These are phyloP conservation scores for Musa acuminata DNA, from an alignment of 176 grass and related monocot genomes.

Conservation along the genomic window DNA sequence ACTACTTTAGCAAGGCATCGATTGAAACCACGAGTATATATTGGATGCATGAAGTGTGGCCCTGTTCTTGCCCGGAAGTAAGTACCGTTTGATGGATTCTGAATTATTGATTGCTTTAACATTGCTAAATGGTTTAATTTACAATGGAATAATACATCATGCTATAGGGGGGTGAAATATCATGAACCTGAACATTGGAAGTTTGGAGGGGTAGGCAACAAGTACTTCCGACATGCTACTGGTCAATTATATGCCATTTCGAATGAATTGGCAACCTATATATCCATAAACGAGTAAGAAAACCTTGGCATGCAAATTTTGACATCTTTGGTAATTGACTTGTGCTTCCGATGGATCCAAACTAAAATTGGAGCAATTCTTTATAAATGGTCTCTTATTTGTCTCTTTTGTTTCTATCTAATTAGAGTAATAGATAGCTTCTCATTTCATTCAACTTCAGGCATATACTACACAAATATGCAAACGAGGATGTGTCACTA, in stretches of 20 bases:
- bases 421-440: not conserved
- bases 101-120: not conserved
- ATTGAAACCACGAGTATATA: not conserved
- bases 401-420: not conserved
- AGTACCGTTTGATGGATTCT: not conserved
- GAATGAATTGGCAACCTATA: not conserved
- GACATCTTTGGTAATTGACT: not conserved
- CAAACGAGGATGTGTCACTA: not conserved
- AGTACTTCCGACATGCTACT: slow-evolving; percentile 4
- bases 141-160: not conserved
- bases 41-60: slow-evolving; percentile 6
- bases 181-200: slow-evolving; percentile 7
- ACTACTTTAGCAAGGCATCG: not conserved
- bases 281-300: slow-evolving; percentile 7
- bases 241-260: slow-evolving; percentile 6
- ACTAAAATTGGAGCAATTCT: not conserved
- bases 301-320: not conserved
- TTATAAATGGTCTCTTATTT: not conserved
- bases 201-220: slow-evolving; percentile 3
- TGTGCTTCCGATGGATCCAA: not conserved
- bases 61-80: not conserved
- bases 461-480: not conserved
- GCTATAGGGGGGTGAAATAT: not conserved
- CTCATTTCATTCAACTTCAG: not conserved
- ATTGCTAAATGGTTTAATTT: not conserved